These are phyloP conservation scores for Colletotrichum sansevieriae DNA, from an alignment of 2,329 filamentous ascomycete genomes.

Conservation along the genomic window DNA sequence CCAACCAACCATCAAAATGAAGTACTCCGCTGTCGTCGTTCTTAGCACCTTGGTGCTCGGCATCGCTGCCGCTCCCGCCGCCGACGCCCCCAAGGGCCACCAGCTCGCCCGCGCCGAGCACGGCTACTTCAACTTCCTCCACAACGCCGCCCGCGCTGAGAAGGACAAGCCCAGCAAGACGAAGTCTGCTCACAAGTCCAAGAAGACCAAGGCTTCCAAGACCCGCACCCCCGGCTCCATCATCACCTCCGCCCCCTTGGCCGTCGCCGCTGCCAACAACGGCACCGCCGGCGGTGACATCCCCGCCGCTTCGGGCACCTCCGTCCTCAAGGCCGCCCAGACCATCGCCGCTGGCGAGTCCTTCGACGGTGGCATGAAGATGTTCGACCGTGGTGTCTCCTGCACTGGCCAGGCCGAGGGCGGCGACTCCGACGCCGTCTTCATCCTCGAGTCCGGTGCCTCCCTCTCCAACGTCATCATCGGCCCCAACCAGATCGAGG, in stretches of 20 bases:
- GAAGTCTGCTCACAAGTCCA: constrained; percentile 16
- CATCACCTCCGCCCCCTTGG: constrained; percentile 32
- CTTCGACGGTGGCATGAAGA: constrained; percentile 48
- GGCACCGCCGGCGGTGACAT: constrained; percentile 43
- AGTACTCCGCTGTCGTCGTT: constrained; percentile 33
- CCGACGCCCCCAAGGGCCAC: constrained; percentile 14
- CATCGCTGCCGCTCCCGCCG: constrained; percentile 33
- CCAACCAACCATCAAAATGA: constrained; percentile 30
- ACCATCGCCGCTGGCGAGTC: constrained; percentile 47
- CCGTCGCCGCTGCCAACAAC: constrained; percentile 12
- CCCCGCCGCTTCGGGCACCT: constrained; percentile 46
- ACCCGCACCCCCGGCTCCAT: constrained; percentile 23
- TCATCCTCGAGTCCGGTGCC: constrained; percentile 57
- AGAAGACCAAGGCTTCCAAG: constrained; percentile 32
- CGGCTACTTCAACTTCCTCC: constrained; percentile 38
- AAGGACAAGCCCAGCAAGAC: constrained; percentile 29
- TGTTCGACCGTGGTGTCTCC: constrained; percentile 55
- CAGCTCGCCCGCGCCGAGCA: constrained; percentile 29
- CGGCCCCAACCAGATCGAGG: constrained; percentile 58
- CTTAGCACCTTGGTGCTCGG: constrained; percentile 37
- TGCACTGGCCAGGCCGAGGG: constrained; percentile 61
- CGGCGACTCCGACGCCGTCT: constrained; percentile 57
- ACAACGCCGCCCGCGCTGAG: constrained; percentile 35
- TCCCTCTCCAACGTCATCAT: constrained; percentile 61
- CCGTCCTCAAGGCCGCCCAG: constrained; percentile 44